These are phyloP conservation scores for Botrytis deweyae DNA, from an alignment of 2,329 filamentous ascomycete species.

Conservation along the genomic window DNA sequence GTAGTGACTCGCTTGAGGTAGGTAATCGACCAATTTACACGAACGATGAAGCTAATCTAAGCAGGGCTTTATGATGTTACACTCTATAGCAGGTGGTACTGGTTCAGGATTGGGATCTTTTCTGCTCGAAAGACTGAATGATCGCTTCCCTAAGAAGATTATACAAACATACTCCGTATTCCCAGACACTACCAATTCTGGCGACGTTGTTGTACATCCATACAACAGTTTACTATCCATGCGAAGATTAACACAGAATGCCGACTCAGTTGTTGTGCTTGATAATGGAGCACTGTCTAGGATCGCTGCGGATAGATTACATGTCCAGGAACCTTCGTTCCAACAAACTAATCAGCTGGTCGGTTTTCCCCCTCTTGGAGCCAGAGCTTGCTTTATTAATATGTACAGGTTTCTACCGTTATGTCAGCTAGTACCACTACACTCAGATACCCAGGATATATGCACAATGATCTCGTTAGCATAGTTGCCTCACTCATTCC, in stretches of 20 bases:
- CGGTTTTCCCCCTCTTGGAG: constrained; percentile 30
- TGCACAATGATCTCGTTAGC: constrained; percentile 98
- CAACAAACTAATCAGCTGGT: constrained; percentile 96
- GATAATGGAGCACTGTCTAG: constrained; percentile 93
- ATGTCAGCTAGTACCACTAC: constrained; percentile 99
- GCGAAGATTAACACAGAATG: constrained; percentile 88
- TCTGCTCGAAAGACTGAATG: constrained; percentile 90
- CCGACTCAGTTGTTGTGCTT: constrained; percentile 94
- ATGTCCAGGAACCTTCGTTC: constrained; percentile 93
- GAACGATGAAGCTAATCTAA: constrained; percentile 30
- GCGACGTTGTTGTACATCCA: constrained; percentile 93
- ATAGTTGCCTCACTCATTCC: constrained; percentile 95
- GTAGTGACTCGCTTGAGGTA: constrained; percentile 92
- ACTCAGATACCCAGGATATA: constrained; percentile 94
- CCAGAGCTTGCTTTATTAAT: constrained; percentile 25
- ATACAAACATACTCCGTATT: constrained; percentile 99
- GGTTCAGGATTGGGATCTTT: constrained; percentile 96
- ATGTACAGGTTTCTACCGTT: constrained; percentile 79
- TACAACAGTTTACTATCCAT: constrained; percentile 96
- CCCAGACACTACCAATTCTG: constrained; percentile 82
- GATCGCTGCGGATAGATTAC: constrained; percentile 90
- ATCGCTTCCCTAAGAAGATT: constrained; percentile 97
- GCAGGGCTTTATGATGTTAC: constrained; percentile 95
- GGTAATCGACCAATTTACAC: constrained; percentile 14
- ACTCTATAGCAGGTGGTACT: constrained; percentile 96